Conservation (phyloP, 2,329 filamentous ascomycete species). For the Arthrinium phaeospermum region DNA sequence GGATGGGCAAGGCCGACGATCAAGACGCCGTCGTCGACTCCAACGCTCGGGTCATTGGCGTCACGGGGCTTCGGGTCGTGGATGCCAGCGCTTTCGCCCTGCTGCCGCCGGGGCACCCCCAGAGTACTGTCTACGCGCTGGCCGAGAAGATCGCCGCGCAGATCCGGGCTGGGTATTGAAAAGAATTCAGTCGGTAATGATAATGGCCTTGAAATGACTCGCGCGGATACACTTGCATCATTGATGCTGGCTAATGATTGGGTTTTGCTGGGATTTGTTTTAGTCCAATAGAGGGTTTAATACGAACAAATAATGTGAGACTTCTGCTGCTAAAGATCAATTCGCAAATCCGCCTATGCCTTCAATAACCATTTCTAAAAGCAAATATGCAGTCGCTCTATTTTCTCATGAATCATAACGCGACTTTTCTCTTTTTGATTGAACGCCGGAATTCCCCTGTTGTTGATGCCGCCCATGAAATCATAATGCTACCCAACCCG, state of each 20-base stretch:
- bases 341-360: background rate
- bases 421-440: background rate
- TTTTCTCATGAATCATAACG: background rate
- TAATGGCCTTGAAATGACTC: background rate
- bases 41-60: constrained; percentile 27
- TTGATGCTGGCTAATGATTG: background rate
- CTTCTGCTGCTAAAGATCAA: background rate
- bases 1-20: constrained; percentile 27
- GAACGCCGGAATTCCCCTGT: background rate
- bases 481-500: background rate
- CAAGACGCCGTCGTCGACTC: constrained; percentile 28
- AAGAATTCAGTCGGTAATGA: background rate
- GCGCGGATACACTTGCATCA: background rate
- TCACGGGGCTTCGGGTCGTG: constrained; percentile 25
- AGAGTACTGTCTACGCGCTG: constrained; percentile 24
- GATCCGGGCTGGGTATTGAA: background rate
- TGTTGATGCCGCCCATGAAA: background rate
- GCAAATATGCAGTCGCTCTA: background rate
- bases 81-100: constrained; percentile 25
- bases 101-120: constrained; percentile 23
- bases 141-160: constrained; percentile 23
- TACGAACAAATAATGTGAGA: background rate
- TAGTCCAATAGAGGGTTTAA: background rate
- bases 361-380: background rate
- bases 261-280: too few species aligned